These are phyloP conservation scores for Penicillium psychrofluorescens DNA, from an alignment of 495 filamentous ascomycete genomes.

Conservation along the genomic window DNA sequence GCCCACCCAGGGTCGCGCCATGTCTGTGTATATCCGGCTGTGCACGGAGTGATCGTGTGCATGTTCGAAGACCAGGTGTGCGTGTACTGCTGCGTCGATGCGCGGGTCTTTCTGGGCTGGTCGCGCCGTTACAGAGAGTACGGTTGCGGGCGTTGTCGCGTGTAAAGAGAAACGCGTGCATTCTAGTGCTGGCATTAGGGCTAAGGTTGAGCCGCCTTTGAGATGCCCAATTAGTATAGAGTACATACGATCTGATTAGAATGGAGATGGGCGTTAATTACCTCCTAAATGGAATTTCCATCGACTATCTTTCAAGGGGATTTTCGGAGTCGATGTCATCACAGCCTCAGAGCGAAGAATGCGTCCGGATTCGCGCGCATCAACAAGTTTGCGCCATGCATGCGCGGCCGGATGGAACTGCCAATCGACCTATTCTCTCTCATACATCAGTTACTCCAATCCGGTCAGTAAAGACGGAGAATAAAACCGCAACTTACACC, in stretches of 20 bases:
- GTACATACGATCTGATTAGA: too few species aligned
- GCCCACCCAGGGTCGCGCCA: constrained; percentile 11
- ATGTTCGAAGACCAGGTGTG: constrained; percentile 16
- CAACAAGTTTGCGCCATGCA: constrained; percentile 20
- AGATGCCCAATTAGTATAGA: not conserved
- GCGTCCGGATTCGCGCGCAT: constrained; percentile 20
- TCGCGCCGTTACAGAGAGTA: constrained; percentile 6
- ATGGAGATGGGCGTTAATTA: not conserved
- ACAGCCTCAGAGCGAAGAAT: constrained; percentile 15
- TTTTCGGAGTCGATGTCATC: constrained; percentile 13
- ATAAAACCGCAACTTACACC: not conserved
- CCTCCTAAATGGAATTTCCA: constrained; percentile 48
- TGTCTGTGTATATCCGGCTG: constrained; percentile 19
- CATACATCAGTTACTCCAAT: not conserved
- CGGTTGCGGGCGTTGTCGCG: constrained; percentile 4
- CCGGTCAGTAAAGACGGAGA: not conserved
- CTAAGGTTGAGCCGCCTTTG: constrained; percentile 16
- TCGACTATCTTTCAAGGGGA: constrained; percentile 42
- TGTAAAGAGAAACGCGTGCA: constrained; percentile 18
- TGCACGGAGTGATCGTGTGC: constrained; percentile 7
- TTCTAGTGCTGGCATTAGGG: constrained; percentile 16
- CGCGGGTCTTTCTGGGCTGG: constrained; percentile 13
- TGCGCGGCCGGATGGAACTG: constrained; percentile 35
- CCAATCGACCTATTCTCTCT: constrained; percentile 7
- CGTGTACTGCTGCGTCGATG: constrained; percentile 26